Evolutionary conservation across 352 stramenopile genomes (phyloP).

Genomic region (Globisporangium paddicum): DNA sequence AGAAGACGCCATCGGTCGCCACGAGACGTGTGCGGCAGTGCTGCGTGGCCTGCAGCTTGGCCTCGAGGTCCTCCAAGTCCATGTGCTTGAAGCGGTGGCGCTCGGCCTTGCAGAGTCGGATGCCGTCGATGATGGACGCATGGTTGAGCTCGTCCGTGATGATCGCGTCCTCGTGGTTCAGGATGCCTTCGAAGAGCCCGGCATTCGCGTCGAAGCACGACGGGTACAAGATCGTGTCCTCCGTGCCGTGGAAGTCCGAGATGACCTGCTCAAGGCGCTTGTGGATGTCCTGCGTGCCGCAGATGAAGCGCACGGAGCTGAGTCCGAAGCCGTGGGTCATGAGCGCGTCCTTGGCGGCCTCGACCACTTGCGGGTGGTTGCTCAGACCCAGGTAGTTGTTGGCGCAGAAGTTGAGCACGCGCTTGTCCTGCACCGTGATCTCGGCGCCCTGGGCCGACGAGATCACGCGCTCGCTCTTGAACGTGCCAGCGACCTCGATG

Average conservation of each 20-base stretch:
- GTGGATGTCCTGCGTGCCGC: slow-evolving; percentile 93
- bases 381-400: slow-evolving; percentile 94
- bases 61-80: slow-evolving; percentile 89
- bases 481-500: slow-evolving; percentile 78
- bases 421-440: slow-evolving; percentile 66
- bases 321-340: slow-evolving; percentile 89
- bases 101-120: slow-evolving; percentile 92
- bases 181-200: slow-evolving; percentile 87
- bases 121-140: slow-evolving; percentile 93
- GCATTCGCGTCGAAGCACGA: slow-evolving; percentile 95
- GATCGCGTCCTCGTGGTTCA: slow-evolving; percentile 89
- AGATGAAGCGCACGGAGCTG: slow-evolving; percentile 93
- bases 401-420: slow-evolving; percentile 93
- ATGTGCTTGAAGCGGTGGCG: slow-evolving; percentile 93
- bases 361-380: slow-evolving; percentile 83
- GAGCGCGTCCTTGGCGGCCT: slow-evolving; percentile 79
- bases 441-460: slow-evolving; percentile 74
- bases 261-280: slow-evolving; percentile 89
- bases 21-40: slow-evolving; percentile 89
- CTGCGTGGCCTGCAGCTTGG: slow-evolving; percentile 86
- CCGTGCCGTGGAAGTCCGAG: slow-evolving; percentile 91
- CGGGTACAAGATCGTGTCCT: slow-evolving; percentile 93
- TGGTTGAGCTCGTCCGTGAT: slow-evolving; percentile 94
- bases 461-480: slow-evolving; percentile 90
- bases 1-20: slow-evolving; percentile 94